Base-by-base conservation (phyloP, 2,329 filamentous ascomycete species). In the Epichloe typhina region DNA sequence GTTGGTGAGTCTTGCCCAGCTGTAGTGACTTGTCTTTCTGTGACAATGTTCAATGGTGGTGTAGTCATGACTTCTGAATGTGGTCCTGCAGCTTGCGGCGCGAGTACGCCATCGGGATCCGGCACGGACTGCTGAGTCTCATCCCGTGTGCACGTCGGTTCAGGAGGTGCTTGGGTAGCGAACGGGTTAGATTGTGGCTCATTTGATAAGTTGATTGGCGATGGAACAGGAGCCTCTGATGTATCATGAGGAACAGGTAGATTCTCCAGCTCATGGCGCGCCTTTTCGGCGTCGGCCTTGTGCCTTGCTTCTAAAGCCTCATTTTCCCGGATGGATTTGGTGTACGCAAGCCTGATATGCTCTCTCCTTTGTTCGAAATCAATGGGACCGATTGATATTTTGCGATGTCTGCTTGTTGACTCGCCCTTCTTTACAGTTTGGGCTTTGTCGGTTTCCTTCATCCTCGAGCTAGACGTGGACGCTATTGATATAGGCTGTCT, bases 331-430 rank as follows among this genome's bases (percentile, higher is more conserved):
- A 93, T 82, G n/a, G 85, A 88, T 62, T 86, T 87, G 58, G 82
- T 90, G 65, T 94, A 91, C 13, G 88, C 88, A 51, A 88, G 80
- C 58, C 90, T 84, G 59, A 95, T 94, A 54, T 83, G 82, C 61
- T 88, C 84, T 58, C 89, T 77, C 47, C 88, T 79, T 57, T 87
- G 86, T 53, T 85, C 88, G 63, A 94, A 93, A 66, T 95, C 87
- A 49, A 94, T 86, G 53, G 84, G 84, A 1, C 84, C 84, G 52
- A 90, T 70, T 1, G 77, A 77, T 48, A 80, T 71, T 60, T 80
- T 80, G 42, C 74, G 72, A 52, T 75, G 70, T 35, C 70, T 64
- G 5, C 64, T 54, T 5, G 66, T 57, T 33, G 62, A 59, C 49
- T 74, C 73, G 38, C 66, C 66, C 13, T 67, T 58, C 58, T 61